Percentiles rank a stretch among this genome's conserved stretches.
Conservation (phyloP, 2,329 filamentous ascomycete genomes). For the Herpomyces periplanetae region DNA sequence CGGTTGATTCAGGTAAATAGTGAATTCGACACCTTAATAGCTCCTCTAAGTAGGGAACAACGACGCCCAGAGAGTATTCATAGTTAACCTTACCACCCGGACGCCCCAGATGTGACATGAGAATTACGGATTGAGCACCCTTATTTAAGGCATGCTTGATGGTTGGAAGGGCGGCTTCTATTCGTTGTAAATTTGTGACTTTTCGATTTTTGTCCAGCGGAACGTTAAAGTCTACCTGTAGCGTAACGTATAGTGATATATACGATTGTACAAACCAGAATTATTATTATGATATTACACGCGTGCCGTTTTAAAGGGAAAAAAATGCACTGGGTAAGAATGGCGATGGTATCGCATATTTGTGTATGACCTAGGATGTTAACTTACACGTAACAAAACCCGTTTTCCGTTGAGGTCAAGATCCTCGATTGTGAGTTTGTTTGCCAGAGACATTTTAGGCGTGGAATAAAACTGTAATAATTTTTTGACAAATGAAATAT, state of each 20-base stretch:
- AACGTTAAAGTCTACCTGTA: constrained; percentile 97
- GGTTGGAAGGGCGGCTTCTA: constrained; percentile 69
- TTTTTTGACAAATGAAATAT: too few relatives aligned
- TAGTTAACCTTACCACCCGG: constrained; percentile 57
- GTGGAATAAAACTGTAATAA: too few relatives aligned
- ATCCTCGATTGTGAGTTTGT: constrained; percentile 86
- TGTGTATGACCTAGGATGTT: too few relatives aligned
- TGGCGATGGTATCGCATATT: too few relatives aligned
- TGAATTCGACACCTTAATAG: constrained; percentile 44
- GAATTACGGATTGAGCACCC: constrained; percentile 58
- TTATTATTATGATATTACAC: constrained; percentile 1
- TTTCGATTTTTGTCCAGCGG: constrained; percentile 72
- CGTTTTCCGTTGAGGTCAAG: constrained; percentile 93
- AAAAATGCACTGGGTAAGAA: too few relatives aligned
- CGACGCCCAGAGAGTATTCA: constrained; percentile 81
- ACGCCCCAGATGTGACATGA: constrained; percentile 95
- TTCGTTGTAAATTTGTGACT: constrained; percentile 92
- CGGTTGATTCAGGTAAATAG: constrained; percentile 66
- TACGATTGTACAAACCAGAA: constrained; percentile 1
- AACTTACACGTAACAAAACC: constrained; percentile 67
- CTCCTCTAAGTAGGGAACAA: constrained; percentile 67
- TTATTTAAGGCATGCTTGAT: constrained; percentile 77
- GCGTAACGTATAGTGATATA: constrained; percentile 1
- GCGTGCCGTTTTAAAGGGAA: too few relatives aligned
- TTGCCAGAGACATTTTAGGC: constrained; percentile 63